phyloP scores from a whole-genome alignment of 805 yeast genomes.

The Wickerhamiella kurtzmanii region DNA sequence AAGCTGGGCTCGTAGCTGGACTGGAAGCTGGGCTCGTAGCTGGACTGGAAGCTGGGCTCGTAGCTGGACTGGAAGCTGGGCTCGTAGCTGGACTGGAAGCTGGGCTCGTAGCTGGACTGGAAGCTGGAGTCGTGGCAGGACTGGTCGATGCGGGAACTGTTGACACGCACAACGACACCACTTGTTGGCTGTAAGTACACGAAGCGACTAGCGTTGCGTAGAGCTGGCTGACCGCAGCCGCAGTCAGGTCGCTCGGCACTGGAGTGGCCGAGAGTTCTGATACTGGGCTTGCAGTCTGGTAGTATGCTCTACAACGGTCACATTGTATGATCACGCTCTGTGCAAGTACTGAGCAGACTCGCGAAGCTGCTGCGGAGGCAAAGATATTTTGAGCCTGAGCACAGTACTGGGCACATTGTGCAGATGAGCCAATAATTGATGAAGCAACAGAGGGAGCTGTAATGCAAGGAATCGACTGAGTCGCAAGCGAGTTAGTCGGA shows the following conservation, averaged over 20 bases:
- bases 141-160: background rate
- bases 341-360: conserved; percentile 7
- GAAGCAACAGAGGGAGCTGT: conserved; percentile 5
- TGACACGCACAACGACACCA: conserved; percentile 9
- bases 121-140: conserved; percentile 1
- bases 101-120: background rate
- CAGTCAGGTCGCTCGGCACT: conserved; percentile 5
- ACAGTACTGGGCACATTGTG: conserved; percentile 9
- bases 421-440: conserved; percentile 3
- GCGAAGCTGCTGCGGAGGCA: background rate
- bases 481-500: conserved; percentile 9
- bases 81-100: background rate
- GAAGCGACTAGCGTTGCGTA: conserved; percentile 5
- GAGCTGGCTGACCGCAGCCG: conserved; percentile 5
- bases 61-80: background rate
- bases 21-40: background rate
- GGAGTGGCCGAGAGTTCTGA: conserved; percentile 2
- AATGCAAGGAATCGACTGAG: conserved; percentile 8
- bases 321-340: conserved; percentile 9
- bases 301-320: conserved; percentile 13
- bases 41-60: conserved; percentile 1
- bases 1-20: conserved; percentile 1
- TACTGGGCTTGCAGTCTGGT: background rate
- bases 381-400: conserved; percentile 5
- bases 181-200: conserved; percentile 7